Conservation (phyloP, 2,329 filamentous ascomycete genomes). For the Penicillium sp. region DNA sequence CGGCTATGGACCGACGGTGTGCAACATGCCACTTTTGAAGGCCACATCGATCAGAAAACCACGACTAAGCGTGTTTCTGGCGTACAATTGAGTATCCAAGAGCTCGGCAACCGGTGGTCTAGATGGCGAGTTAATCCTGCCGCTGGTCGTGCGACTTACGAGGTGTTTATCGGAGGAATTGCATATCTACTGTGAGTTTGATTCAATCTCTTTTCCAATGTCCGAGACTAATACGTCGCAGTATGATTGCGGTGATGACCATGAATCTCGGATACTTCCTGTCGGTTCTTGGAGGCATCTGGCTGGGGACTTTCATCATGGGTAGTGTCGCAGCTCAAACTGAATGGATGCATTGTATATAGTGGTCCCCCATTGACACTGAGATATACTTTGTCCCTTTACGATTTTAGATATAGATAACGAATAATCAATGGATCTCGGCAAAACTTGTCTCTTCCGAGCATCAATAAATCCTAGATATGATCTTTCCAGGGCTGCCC, state of each 20-base stretch:
- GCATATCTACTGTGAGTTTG: constrained; percentile 76
- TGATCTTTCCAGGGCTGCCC: too few relatives aligned
- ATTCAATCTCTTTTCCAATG: neutral
- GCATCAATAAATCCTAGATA: too few relatives aligned
- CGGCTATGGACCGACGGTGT: constrained; percentile 22
- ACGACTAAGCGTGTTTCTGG: constrained; percentile 8
- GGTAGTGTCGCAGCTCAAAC: constrained; percentile 24
- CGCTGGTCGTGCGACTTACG: constrained; percentile 65
- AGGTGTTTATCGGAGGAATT: constrained; percentile 67
- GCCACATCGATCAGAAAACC: neutral
- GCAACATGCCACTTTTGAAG: constrained; percentile 3
- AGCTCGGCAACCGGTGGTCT: constrained; percentile 20
- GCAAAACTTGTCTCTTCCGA: too few relatives aligned
- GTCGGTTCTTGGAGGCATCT: constrained; percentile 71
- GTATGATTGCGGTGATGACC: constrained; percentile 80
- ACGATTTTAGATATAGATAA: neutral
- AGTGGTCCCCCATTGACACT: neutral
- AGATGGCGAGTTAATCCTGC: constrained; percentile 77
- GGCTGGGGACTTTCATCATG: constrained; percentile 25
- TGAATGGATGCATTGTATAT: constrained; percentile 14
- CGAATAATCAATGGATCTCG: too few relatives aligned
- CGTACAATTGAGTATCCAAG: constrained; percentile 9
- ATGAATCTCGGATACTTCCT: constrained; percentile 80
- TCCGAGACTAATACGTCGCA: neutral
- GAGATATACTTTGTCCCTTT: neutral